phyloP scores from a whole-genome alignment of 805 yeast genomes.

The Candida odintsovae region DNA sequence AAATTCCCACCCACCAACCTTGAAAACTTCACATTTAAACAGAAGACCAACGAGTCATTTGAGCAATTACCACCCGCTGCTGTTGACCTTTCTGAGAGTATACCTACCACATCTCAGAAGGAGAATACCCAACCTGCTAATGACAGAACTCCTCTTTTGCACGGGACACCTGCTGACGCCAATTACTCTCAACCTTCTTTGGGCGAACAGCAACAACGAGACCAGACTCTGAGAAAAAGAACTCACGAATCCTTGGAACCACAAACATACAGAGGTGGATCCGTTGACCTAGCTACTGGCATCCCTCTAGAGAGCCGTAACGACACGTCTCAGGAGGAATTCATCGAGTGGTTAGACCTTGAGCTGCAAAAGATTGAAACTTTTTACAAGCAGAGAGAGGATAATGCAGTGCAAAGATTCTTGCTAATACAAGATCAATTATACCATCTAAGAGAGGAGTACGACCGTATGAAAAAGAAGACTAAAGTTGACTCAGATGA shows the following conservation, averaged over 20 bases:
- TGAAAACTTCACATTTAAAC: conserved; percentile 6
- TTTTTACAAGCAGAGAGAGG: conserved; percentile 58
- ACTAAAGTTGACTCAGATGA: conserved; percentile 8
- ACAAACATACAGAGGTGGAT: conserved; percentile 17
- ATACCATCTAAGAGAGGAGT: conserved; percentile 54
- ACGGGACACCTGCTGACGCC: background rate
- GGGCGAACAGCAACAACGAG: background rate
- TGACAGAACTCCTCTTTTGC: conserved; percentile 21
- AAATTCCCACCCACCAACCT: background rate
- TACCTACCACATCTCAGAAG: background rate
- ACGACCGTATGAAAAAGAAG: conserved; percentile 19
- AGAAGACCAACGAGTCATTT: conserved; percentile 4
- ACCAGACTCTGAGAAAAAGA: background rate
- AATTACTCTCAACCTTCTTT: background rate
- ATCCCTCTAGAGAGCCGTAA: conserved; percentile 18
- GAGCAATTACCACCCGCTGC: conserved; percentile 21
- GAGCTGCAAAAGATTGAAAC: conserved; percentile 55
- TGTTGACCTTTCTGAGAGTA: conserved; percentile 5
- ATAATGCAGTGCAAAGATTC: conserved; percentile 53
- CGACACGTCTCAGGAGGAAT: conserved; percentile 39
- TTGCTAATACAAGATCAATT: conserved; percentile 64
- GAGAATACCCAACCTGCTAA: conserved; percentile 4
- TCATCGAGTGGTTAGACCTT: conserved; percentile 60
- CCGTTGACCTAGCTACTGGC: conserved; percentile 3
- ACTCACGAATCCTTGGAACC: background rate